Evolutionary conservation across 2,329 filamentous ascomycete species (phyloP), one percentile per base, ranked within the genome.

Genomic region (Aspergillus ibericus): DNA sequence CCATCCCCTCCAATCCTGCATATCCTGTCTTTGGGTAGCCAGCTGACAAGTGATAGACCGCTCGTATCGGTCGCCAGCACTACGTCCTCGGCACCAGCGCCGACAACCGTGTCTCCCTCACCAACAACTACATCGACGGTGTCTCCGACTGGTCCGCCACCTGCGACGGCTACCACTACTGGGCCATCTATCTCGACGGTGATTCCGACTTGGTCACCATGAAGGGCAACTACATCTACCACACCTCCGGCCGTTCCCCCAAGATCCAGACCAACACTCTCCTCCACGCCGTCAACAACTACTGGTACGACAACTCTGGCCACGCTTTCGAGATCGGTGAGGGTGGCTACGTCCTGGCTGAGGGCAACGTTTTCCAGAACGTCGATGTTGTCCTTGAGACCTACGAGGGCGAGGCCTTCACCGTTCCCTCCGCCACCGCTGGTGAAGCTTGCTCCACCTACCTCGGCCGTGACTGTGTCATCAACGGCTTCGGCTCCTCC

Each of bases 151-250:
- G 78, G 75, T 86, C 83, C 10, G 80, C 85, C 4, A 83, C 80
- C 48, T 87, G 85, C 72, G 77, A 87, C 67, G 78, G 76, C 40
- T 79, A 84, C 71, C 83, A 85, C 74, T 86, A 87, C 80, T 87
- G 85, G 83, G 79, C 74, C 29, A 71, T 86, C 62, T 85, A 84
- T 75, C 78, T 87, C 55, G 81, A 80, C 51, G 85, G 85, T 76
- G 55, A 78, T 55, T 78, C 72, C 70, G 85, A 87, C 68, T 65
- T 81, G 58, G 77, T 86, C 67, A 87, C 85, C 62, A 66, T 87
- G 70, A 83, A 85, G 77, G 78, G 78, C 63, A 87, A 87, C 79
- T 85, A 85, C 75, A 77, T 87, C 69, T 82, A 85, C 78, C 77
- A 84, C 72, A 82, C 81, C 51, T 81, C 78, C 15, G 84, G 60